These are phyloP conservation scores for Monosporascus sp. DNA, from an alignment of 2,329 filamentous ascomycete genomes.

Conservation along the genomic window DNA sequence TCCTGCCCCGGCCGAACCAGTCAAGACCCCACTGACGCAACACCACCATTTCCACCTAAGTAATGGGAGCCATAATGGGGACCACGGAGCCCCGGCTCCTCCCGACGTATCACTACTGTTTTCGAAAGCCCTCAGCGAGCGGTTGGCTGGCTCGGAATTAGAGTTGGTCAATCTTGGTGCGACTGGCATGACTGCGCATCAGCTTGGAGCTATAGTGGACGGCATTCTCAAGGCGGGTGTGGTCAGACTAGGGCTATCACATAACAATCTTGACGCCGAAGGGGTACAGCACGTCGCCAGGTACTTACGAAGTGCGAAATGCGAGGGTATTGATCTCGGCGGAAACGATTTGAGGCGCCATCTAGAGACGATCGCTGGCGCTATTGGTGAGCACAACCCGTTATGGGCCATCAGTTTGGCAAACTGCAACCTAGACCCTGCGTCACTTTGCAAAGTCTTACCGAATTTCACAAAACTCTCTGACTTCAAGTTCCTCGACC, in stretches of 20 bases:
- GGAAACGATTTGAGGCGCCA: conserved; percentile 67
- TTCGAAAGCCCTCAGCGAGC: conserved; percentile 68
- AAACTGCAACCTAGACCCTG: conserved; percentile 73
- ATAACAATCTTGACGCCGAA: conserved; percentile 69
- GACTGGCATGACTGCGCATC: conserved; percentile 64
- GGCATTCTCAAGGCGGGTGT: conserved; percentile 75
- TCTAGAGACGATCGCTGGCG: conserved; percentile 46
- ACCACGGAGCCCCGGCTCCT: conserved; percentile 23
- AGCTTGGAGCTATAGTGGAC: conserved; percentile 73
- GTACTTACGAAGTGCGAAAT: conserved; percentile 71
- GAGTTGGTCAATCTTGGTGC: conserved; percentile 81
- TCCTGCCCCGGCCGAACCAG: conserved; percentile 35
- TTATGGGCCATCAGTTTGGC: conserved; percentile 82
- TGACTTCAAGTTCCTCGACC: conserved; percentile 80
- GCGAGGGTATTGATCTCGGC: conserved; percentile 83
- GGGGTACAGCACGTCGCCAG: conserved; percentile 70
- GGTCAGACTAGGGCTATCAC: conserved; percentile 73
- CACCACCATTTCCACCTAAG: conserved; percentile 11
- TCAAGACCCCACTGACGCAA: conserved; percentile 16
- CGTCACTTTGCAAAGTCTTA: conserved; percentile 67
- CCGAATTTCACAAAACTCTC: conserved; percentile 65
- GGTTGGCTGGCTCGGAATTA: conserved; percentile 68
- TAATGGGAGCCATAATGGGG: conserved; percentile 16
- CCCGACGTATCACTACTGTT: conserved; percentile 61
- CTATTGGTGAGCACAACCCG: conserved; percentile 47